These are phyloP conservation scores for barrel medic (Medicago truncatula) DNA, from an alignment of 306 rosid species.

Conservation along the genomic window MtrunA17r5.0-ANR NC_053046.1:764001-764500, in stretches of 20 bases:
- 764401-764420: neutral
- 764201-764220: conserved; percentile 36
- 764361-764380: conserved; percentile 33
- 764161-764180: conserved; percentile 20
- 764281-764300: conserved; percentile 15
- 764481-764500: conserved; percentile 40
- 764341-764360: neutral
- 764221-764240: conserved; percentile 5
- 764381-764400: neutral
- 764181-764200: conserved; percentile 12
- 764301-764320: conserved; percentile 29
- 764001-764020: neutral
- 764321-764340: neutral
- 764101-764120: conserved; percentile 23
- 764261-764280: conserved; percentile 39
- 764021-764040: neutral
- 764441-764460: too few relatives aligned
- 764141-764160: conserved; percentile 27
- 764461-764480: neutral
- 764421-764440: neutral
- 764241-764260: conserved; percentile 7
- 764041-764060: too few relatives aligned
- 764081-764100: conserved; percentile 19
- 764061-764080: conserved; percentile 28
- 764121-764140: conserved; percentile 20